phyloP scores from a whole-genome alignment of 2,329 filamentous ascomycete genomes.

The Colletotrichum eremochloae region DNA sequence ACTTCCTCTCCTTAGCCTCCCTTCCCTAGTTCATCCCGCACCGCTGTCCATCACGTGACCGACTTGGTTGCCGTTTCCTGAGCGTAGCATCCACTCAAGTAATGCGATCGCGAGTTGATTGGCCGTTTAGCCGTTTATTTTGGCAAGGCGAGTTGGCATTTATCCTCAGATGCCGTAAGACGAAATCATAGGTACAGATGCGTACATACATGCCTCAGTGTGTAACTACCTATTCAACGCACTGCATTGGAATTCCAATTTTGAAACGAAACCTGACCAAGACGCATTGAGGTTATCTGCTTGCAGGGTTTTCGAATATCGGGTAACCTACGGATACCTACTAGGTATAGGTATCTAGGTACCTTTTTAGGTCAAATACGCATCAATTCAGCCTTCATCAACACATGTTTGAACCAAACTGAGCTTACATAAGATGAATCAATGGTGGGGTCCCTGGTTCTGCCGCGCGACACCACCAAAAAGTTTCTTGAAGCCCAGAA shows the following conservation, averaged over 20 bases:
- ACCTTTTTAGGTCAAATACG: not conserved
- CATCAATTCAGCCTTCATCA: no score
- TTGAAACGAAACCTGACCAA: not conserved
- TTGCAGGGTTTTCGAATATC: not conserved
- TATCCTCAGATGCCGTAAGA: not conserved
- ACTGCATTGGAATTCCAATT: not conserved
- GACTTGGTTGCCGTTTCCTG: slow-evolving; percentile 40
- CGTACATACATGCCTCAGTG: no score
- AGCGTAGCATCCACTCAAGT: not conserved
- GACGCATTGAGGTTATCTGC: no score
- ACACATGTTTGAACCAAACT: not conserved
- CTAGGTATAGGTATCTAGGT: no score
- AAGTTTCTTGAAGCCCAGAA: slow-evolving; percentile 43
- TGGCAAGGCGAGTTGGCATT: not conserved
- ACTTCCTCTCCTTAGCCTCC: slow-evolving; percentile 24
- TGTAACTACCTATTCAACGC: no score
- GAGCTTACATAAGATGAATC: slow-evolving; percentile 16
- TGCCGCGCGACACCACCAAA: slow-evolving; percentile 43
- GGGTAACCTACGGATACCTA: no score
- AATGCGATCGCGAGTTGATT: slow-evolving; percentile 21
- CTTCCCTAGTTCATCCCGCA: slow-evolving; percentile 4
- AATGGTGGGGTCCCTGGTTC: slow-evolving; percentile 31
- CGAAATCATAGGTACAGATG: not conserved
- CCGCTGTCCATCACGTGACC: slow-evolving; percentile 35
- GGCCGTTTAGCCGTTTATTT: not conserved